Evolutionary conservation across 1,284 basidiomycete genomes (phyloP), one percentile per base, ranked within the genome.

Genomic region (Leccinum fuscescens): DNA sequence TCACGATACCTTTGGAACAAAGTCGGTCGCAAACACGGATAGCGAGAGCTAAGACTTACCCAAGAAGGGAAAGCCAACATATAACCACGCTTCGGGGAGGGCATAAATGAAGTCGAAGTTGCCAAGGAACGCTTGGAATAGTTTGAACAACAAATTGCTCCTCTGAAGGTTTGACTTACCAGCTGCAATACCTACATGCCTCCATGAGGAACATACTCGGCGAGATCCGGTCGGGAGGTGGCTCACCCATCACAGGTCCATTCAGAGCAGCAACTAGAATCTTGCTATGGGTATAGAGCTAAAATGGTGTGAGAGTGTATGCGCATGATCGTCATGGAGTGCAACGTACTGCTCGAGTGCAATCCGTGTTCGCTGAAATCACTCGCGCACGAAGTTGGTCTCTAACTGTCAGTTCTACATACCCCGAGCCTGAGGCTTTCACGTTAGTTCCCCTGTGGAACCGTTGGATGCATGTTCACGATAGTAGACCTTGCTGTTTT

Each of bases 81-180:
- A 82, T 11, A 90, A 70, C 85, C 86, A 90, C 2, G 75, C 79
- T 58, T 80, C 76, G 1, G 85, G 84, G 62, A 89, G 71, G n/a
- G 82, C 79, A 63, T 88, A 90, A 27, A 90, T 86, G 67, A 90
- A 88, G 67, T 90, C 88, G 65, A 89, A 89, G 62, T 88, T 81
- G 1, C 88, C 87, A 24, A 90, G 74, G 65, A 88, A 83, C 1
- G 87, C 88, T 89, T 65, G 3, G 52, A 35, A 58, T 3, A 22
- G 14, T 14, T 56, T 12, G 8, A 27, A 31, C 58, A 17, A 54
- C 35, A 35, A 49, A 31, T 27, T 11, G 22, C 11, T 42, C 12
- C 15, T 37, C 15, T 4, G 7, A 3, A 24, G 11, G 20, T 22
- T 37, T 4, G 27, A 64, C 69, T 49, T 64, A 86, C 88, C 86